Conservation (phyloP, 1,284 basidiomycete species). For the Irpex sp. region DNA sequence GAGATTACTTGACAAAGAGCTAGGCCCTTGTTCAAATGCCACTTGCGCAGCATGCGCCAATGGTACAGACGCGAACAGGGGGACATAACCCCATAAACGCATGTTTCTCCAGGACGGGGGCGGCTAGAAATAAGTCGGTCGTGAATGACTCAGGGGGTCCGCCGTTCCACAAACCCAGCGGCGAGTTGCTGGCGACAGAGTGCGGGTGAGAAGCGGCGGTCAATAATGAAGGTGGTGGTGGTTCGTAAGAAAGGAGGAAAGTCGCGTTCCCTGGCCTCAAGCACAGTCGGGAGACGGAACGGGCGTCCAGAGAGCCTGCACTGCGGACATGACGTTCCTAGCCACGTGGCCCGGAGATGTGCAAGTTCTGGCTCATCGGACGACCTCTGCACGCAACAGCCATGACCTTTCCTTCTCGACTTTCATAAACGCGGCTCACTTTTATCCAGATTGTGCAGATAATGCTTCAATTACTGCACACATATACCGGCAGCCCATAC, state of each 20-base stretch:
- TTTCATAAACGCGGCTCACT: background rate
- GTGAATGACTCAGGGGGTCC: background rate
- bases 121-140: background rate
- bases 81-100: slow-evolving; percentile 33
- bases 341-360: background rate
- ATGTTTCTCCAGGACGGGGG: slow-evolving; percentile 23
- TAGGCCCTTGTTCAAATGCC: slow-evolving; percentile 21
- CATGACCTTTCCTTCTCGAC: background rate
- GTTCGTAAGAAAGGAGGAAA: background rate
- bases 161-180: background rate
- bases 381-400: background rate
- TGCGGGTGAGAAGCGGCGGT: too few species aligned
- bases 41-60: slow-evolving; percentile 31
- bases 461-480: slow-evolving; percentile 59
- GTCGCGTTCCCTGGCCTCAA: background rate
- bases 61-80: slow-evolving; percentile 31
- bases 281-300: background rate
- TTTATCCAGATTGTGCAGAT: background rate
- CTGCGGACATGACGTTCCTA: background rate
- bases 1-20: slow-evolving; percentile 50
- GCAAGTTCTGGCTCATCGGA: background rate
- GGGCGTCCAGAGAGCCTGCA: background rate
- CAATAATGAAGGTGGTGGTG: background rate
- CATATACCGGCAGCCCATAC: slow-evolving; percentile 57
- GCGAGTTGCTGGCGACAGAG: too few species aligned